These are phyloP conservation scores for Bocquillonia castaneifolia DNA, from an alignment of 441 rosid species.

Conservation along the genomic window DNA sequence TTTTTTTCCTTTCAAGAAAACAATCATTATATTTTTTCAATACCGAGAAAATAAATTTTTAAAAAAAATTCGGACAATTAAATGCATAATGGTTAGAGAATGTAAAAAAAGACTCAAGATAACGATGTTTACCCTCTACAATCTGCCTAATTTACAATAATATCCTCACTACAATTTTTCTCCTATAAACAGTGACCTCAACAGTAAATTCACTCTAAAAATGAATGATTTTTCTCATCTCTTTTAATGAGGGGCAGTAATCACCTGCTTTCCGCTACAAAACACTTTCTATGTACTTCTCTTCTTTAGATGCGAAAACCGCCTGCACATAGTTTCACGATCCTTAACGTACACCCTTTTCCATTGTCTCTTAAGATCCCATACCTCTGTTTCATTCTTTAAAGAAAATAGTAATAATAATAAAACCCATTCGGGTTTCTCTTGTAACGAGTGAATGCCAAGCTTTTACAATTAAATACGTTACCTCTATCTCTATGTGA, in stretches of 20 bases:
- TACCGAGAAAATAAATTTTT: too few relatives aligned
- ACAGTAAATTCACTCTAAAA: background rate
- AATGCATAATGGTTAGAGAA: too few relatives aligned
- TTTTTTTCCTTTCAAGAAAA: too few relatives aligned
- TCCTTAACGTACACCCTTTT: constrained; percentile 52
- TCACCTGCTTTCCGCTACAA: constrained; percentile 29
- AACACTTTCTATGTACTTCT: constrained; percentile 19
- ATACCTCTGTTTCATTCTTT: constrained; percentile 10
- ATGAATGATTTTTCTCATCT: background rate
- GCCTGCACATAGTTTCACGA: constrained; percentile 32
- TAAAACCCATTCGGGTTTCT: background rate
- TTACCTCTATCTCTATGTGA: constrained; percentile 1
- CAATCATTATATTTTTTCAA: too few relatives aligned
- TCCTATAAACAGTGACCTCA: background rate
- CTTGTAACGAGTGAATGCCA: constrained; percentile 20
- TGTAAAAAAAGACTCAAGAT: too few relatives aligned
- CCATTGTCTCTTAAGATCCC: constrained; percentile 43
- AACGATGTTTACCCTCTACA: too few relatives aligned
- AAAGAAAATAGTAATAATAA: too few relatives aligned
- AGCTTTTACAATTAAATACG: constrained; percentile 14
- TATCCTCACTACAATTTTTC: background rate
- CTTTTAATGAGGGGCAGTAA: constrained; percentile 15
- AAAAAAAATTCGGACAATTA: too few relatives aligned
- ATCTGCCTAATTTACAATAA: background rate
- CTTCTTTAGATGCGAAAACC: constrained; percentile 32